Evolutionary conservation across 2,329 filamentous ascomycete genomes (phyloP).

Genomic region (Fusarium poae): DNA sequence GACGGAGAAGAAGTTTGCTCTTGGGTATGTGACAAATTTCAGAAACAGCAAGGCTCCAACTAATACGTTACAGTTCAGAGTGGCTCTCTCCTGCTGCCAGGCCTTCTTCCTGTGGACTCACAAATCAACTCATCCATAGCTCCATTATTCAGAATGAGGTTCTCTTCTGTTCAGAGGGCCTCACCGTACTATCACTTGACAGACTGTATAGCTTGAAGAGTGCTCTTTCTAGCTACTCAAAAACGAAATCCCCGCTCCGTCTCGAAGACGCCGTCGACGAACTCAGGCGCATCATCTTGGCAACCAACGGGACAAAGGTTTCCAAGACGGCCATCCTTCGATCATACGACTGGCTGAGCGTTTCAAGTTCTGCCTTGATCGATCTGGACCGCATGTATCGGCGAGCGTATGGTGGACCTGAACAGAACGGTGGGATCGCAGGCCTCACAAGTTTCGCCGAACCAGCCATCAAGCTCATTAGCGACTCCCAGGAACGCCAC

Average conservation of each 20-base stretch:
- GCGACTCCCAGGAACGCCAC: conserved; percentile 41
- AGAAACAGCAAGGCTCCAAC: not conserved
- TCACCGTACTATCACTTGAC: conserved; percentile 72
- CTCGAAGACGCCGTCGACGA: conserved; percentile 74
- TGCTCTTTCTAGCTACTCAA: conserved; percentile 69
- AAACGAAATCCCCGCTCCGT: conserved; percentile 58
- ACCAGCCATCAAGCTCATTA: conserved; percentile 42
- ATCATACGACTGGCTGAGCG: conserved; percentile 69
- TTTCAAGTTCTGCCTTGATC: conserved; percentile 62
- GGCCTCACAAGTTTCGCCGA: conserved; percentile 49
- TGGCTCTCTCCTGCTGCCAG: conserved; percentile 61
- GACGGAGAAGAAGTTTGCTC: conserved; percentile 62
- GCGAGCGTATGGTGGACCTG: conserved; percentile 66
- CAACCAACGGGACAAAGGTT: conserved; percentile 64
- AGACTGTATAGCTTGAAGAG: conserved; percentile 74
- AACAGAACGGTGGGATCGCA: conserved; percentile 62
- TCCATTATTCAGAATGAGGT: conserved; percentile 72
- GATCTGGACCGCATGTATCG: conserved; percentile 70
- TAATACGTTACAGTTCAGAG: conserved; percentile 52
- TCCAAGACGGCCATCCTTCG: conserved; percentile 64
- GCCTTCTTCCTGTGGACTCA: conserved; percentile 60
- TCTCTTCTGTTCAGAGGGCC: conserved; percentile 70
- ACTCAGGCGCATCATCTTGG: conserved; percentile 69
- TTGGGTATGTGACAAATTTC: conserved; percentile 52
- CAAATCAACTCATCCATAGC: conserved; percentile 65